These are phyloP conservation scores for Epichloe sp. DNA, from an alignment of 2,329 filamentous ascomycete species.

Conservation along the genomic window DNA sequence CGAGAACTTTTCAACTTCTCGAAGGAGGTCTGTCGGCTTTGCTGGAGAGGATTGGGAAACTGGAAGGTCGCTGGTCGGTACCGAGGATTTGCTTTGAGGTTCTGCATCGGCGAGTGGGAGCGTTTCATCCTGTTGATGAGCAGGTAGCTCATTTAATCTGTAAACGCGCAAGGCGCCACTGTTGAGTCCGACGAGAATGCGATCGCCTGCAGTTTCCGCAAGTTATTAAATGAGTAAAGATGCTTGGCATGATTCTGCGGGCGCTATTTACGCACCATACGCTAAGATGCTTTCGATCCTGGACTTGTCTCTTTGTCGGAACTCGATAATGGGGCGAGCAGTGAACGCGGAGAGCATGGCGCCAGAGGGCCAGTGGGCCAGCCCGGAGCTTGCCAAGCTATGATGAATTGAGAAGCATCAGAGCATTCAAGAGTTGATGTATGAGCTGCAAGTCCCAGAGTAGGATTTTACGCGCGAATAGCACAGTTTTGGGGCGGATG, in stretches of 20 bases:
- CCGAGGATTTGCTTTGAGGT: slow-evolving; percentile 16
- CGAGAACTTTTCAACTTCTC: slow-evolving; percentile 91
- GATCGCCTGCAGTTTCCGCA: slow-evolving; percentile 48
- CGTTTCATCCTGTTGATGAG: slow-evolving; percentile 21
- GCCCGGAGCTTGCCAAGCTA: slow-evolving; percentile 24
- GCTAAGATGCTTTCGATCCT: slow-evolving; percentile 93
- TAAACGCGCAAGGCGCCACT: slow-evolving; percentile 83
- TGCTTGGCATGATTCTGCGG: neutral
- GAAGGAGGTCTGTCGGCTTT: slow-evolving; percentile 67
- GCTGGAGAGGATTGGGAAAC: slow-evolving; percentile 16
- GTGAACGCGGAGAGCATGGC: slow-evolving; percentile 96
- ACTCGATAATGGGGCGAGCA: slow-evolving; percentile 91
- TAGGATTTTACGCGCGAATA: neutral
- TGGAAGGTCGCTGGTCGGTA: slow-evolving; percentile 16
- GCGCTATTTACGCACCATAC: slow-evolving; percentile 46
- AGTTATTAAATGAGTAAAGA: neutral
- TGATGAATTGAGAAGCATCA: slow-evolving; percentile 11
- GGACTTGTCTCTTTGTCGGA: slow-evolving; percentile 88
- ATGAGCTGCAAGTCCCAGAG: neutral
- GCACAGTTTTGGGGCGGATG: neutral
- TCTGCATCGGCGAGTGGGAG: slow-evolving; percentile 11
- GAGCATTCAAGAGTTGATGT: neutral
- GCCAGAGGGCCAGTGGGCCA: slow-evolving; percentile 27
- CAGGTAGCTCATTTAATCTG: slow-evolving; percentile 60
- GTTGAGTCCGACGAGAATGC: slow-evolving; percentile 82